Evolutionary conservation across 176 grass and related monocot genomes (phyloP), one percentile per base, ranked within the genome.

Genomic region (Raddia guianensis): DNA sequence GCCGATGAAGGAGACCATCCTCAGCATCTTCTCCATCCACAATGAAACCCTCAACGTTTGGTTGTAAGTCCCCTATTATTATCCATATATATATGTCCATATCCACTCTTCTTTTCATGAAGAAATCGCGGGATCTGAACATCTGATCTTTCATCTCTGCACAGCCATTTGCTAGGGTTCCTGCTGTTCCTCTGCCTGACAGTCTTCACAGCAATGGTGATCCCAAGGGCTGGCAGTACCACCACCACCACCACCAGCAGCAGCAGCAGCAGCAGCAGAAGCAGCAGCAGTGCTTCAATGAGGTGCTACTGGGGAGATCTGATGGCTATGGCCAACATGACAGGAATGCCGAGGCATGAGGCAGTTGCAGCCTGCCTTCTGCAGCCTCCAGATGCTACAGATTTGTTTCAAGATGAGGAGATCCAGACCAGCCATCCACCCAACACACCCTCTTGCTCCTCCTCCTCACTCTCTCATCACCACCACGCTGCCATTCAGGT

Each of bases 21-120:
- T 92, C 70, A 92, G 93, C 87, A 85, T 92, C 68, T 92, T 95
- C 88, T 90, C 90, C 70, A 88, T 95, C 93, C 93, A 95, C 90
- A 92, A 95, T 68, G 93, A 95, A 69, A 92, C 90, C 10, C 90
- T 95, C 78, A 95, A 95, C 69, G 90, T 92, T 89, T 95, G 93
- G 93, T 79, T 90, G 87, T 95, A 86, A 89, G 92, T 81, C 35
- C 15, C 75, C 7, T 51, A n/a, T n/a, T n/a, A n/a, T n/a, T n/a
- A 27, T 27, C 47, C 2, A 45, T 3, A 19, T 20, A 45, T 3
- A 19, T 20, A n/a, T 9, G 0, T 15, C 5, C 12, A n/a, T 9
- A 0, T 15, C 5, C 12, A 16, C 12, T 49, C 49, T 2, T n/a
- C 1, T 63, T 15, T 34, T 78, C 27, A 49, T n/a, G 1, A n/a